These are phyloP conservation scores for Murraya paniculata DNA, from an alignment of 345 rosid genomes.

Conservation along the genomic window DNA sequence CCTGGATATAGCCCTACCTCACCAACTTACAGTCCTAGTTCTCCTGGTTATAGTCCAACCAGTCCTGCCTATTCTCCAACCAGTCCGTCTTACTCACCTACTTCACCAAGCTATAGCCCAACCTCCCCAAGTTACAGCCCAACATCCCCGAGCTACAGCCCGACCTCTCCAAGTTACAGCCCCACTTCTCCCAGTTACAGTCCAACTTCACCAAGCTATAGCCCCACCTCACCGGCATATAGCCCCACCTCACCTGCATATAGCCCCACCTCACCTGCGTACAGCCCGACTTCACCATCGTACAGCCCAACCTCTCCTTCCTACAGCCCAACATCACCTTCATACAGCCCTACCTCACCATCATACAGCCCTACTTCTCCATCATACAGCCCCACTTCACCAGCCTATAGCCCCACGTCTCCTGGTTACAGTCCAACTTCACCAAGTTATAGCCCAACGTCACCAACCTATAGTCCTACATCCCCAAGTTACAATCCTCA, in stretches of 20 bases:
- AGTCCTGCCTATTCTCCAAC: constrained; percentile 87
- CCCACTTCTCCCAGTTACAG: constrained; percentile 86
- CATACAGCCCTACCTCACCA: too few species aligned
- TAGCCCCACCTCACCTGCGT: too few species aligned
- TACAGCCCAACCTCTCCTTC: too few species aligned
- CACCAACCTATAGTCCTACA: constrained; percentile 75
- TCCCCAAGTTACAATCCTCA: too few species aligned
- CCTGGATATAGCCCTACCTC: constrained; percentile 93
- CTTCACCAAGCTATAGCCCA: constrained; percentile 55
- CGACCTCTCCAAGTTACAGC: constrained; percentile 79
- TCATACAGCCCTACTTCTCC: too few species aligned
- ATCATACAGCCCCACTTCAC: too few species aligned
- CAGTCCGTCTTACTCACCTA: constrained; percentile 78
- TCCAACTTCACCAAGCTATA: constrained; percentile 80
- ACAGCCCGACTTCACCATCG: too few species aligned
- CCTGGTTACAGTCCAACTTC: constrained; percentile 31
- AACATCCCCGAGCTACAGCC: constrained; percentile 84
- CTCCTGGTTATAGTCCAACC: constrained; percentile 87
- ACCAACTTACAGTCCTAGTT: constrained; percentile 84
- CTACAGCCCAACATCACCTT: too few species aligned
- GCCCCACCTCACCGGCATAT: constrained; percentile 10
- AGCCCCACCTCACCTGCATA: too few species aligned
- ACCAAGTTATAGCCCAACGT: constrained; percentile 77
- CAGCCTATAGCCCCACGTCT: too few species aligned
- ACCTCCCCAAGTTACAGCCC: constrained; percentile 85